Evolutionary conservation across 2,329 filamentous ascomycete genomes (phyloP), one percentile per base, ranked within the genome.

Genomic region (Epichloe amarillans): DNA sequence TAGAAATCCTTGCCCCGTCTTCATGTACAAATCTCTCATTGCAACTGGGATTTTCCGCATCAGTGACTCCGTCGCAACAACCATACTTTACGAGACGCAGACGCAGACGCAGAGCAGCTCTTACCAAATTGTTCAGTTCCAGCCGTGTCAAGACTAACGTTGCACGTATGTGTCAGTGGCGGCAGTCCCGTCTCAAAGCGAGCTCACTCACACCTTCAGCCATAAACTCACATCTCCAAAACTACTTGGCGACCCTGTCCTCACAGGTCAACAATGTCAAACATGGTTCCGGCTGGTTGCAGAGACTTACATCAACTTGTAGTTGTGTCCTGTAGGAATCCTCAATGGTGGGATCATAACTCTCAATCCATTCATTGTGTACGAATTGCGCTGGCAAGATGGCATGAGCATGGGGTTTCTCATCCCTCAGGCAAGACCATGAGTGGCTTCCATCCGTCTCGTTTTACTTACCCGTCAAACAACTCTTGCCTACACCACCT

Each of bases 401-500:
- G 17, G 60, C 17, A 33, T 49, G 30, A 53, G 46, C 26, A 37
- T 12, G 14, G 8, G n/a, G 5, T 10, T 36, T 47, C 23, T 19
- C 36, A 41, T 7, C 15, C 7, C 10, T 30, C 2, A 11, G 21
- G 46, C 19, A n/a, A 38, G 6, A 23, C 23, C 37, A 40, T 10
- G 3, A 15, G 23, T 15, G n/a, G 15, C 10, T 38, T 38, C 15
- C 33, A 23, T 12, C 4, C 11, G 37, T 50, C 36, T 45, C 26
- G 5, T 4, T 33, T 12, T 4, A 65, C 73, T 66, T 74, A 93
- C 88, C 87, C 67, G 88, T 95, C 60, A 95, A 74, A 74, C 88
- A 94, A 67, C 88, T 94, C 71, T 95, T 95, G 55, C 88, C 88
- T 64, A 95, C 88, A 66, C 88, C 88, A 70, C 88, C 86, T 88